Evolutionary conservation across 2,329 filamentous ascomycete genomes (phyloP), one percentile per base, ranked within the genome.

Genomic region (Paraphaeosphaeria minitans): DNA sequence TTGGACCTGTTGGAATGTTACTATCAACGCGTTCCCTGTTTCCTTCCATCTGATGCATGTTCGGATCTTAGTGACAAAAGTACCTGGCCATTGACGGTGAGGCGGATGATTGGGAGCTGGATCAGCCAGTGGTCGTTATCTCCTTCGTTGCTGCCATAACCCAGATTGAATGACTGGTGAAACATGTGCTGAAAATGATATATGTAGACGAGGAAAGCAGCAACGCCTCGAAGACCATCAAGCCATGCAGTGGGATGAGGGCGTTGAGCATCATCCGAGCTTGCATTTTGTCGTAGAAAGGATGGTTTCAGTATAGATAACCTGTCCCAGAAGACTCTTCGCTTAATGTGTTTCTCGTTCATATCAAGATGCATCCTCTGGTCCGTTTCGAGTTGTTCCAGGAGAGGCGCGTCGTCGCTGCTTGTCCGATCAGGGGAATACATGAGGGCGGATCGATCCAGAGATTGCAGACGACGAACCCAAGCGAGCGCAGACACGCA

Each of bases 171-270:
- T 70, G 66, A 87, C 84, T 14, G 80, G 81, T 85, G 85, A 87
- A 5, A 86, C 71, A 63, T 84, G 75, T 69, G 88, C 82, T 71
- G 89, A 85, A 63, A 67, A 55, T 86, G 83, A 67, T 81, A 81
- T 69, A 88, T 60, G 61, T 66, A 89, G 19, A 89, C 87, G 46
- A 89, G 72, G 22, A 89, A 79, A 1, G 87, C 84, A 1, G 86
- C 86, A 57, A 88, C 85, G 7, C 87, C 87, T 64, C 87, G 79
- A 14, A 89, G 76, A 14, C 87, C 87, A 64, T 89, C 87, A 22
- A 86, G 56, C 55, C 46, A 54, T 13, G 53, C 27, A 6, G 59
- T 61, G 9, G 56, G 49, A n/a, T 56, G 56, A 8, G 24, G 50
- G 1, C 7, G 24, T 22, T 43, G 33, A 1, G 46, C 27, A 10